Percentiles rank a stretch among this genome's conserved stretches.
These are phyloP conservation scores for Pyrrhoderma noxium DNA, from an alignment of 1,284 basidiomycete genomes.

Conservation along the genomic window DNA sequence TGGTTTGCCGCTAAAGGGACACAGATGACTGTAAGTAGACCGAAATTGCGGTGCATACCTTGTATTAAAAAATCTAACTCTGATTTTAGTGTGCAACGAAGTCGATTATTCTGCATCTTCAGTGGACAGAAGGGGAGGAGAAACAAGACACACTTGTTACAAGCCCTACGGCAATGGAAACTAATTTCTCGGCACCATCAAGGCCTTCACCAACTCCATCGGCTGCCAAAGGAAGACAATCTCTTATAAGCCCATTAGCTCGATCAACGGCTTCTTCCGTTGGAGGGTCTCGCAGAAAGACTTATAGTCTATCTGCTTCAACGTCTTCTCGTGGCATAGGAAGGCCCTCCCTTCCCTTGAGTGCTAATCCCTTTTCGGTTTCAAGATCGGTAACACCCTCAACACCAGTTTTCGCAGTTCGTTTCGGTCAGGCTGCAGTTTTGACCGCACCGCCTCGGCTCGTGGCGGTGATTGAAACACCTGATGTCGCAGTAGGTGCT, in stretches of 20 bases:
- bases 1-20: slow-evolving; percentile 90
- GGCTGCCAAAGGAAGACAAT: slow-evolving; percentile 17
- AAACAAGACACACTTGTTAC: slow-evolving; percentile 25
- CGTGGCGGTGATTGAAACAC: slow-evolving; percentile 75
- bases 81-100: slow-evolving; percentile 75
- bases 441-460: slow-evolving; percentile 72
- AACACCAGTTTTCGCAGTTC: slow-evolving; percentile 34
- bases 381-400: slow-evolving; percentile 19
- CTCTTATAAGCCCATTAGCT: slow-evolving; percentile 3
- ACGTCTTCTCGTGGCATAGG: slow-evolving; percentile 6
- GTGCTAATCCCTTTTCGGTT: background rate
- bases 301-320: slow-evolving; percentile 15
- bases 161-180: slow-evolving; percentile 13
- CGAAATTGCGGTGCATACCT: background rate
- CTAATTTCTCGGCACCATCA: slow-evolving; percentile 20
- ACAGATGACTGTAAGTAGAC: slow-evolving; percentile 71
- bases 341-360: slow-evolving; percentile 8
- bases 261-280: slow-evolving; percentile 20
- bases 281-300: slow-evolving; percentile 9
- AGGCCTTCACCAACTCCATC: slow-evolving; percentile 34
- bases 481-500: slow-evolving; percentile 75
- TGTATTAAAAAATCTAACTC: background rate
- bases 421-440: slow-evolving; percentile 61
- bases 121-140: slow-evolving; percentile 70
- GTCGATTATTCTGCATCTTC: slow-evolving; percentile 78